Evolutionary conservation across 352 stramenopile genomes (phyloP).

Genomic region (Globisporangium cylindrosporum): DNA sequence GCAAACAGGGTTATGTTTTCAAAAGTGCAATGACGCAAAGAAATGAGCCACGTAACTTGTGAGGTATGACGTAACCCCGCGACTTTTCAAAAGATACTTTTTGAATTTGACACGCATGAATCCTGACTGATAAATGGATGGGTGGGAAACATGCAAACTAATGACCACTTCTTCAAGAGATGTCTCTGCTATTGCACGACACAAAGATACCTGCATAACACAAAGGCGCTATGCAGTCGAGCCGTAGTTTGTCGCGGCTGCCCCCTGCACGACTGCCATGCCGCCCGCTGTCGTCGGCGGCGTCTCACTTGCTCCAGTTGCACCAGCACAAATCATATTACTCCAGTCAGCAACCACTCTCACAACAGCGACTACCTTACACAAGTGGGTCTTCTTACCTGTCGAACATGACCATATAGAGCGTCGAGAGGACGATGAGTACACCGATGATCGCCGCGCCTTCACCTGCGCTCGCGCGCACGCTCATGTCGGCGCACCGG

Average conservation of each 20-base stretch:
- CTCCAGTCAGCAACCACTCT: not conserved
- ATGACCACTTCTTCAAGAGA: not conserved
- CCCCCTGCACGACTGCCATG: slow-evolving; percentile 22
- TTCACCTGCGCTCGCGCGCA: slow-evolving; percentile 61
- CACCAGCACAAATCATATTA: not conserved
- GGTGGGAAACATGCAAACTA: not conserved
- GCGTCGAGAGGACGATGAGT: slow-evolving; percentile 49
- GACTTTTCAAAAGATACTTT: not conserved
- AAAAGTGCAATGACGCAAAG: not conserved
- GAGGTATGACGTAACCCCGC: not conserved
- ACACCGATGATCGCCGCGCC: slow-evolving; percentile 52
- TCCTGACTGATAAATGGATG: not conserved
- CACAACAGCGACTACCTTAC: not conserved
- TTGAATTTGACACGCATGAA: not conserved
- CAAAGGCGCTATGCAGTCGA: slow-evolving; percentile 5
- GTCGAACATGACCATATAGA: slow-evolving; percentile 52
- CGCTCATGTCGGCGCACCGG: slow-evolving; percentile 46
- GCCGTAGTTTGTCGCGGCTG: slow-evolving; percentile 18
- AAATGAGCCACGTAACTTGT: not conserved
- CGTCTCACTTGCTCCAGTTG: slow-evolving; percentile 8
- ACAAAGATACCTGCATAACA: not conserved
- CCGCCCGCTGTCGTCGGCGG: slow-evolving; percentile 15
- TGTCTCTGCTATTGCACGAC: not conserved
- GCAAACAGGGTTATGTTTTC: not conserved
- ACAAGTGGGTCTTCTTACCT: slow-evolving; percentile 32